Evolutionary conservation across 1,284 basidiomycete genomes (phyloP).

Genomic region (Caloboletus inedulis): DNA sequence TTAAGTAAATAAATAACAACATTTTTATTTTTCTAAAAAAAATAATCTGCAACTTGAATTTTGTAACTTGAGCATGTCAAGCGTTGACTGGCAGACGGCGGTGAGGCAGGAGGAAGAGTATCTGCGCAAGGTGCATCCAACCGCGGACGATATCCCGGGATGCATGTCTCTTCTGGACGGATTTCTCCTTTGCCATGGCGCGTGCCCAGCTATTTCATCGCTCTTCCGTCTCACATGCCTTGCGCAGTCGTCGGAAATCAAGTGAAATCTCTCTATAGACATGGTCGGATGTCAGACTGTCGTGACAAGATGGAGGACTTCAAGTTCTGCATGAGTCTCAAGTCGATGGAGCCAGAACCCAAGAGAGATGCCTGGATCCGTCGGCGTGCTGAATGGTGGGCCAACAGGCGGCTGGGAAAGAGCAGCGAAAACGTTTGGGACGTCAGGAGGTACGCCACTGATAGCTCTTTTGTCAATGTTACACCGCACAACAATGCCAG

Average conservation of each 20-base stretch:
- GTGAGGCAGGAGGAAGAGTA: constrained; percentile 65
- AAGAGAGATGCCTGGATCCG: constrained; percentile 81
- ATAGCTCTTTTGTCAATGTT: background rate
- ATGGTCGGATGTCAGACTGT: constrained; percentile 79
- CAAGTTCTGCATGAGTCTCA: constrained; percentile 91
- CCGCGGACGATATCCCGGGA: constrained; percentile 73
- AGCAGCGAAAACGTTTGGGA: constrained; percentile 97
- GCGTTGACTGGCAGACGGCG: constrained; percentile 46
- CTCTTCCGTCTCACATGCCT: constrained; percentile 9
- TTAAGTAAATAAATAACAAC: background rate
- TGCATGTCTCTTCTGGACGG: constrained; percentile 79
- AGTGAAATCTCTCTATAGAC: constrained; percentile 82
- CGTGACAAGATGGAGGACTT: constrained; percentile 84
- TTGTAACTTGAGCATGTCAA: constrained; percentile 36
- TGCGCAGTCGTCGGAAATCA: constrained; percentile 74
- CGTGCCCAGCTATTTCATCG: constrained; percentile 20
- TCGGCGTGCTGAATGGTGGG: constrained; percentile 90
- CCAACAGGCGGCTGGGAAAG: constrained; percentile 63
- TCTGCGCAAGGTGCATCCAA: constrained; percentile 63
- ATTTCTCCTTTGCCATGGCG: constrained; percentile 77
- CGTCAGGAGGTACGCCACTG: constrained; percentile 56
- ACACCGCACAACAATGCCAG: constrained; percentile 8
- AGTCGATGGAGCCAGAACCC: constrained; percentile 73
- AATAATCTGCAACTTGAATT: background rate
- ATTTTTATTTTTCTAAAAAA: background rate